Conservation (phyloP, 2,329 filamentous ascomycete species). For the Rhinocladiella mackenziei region DNA sequence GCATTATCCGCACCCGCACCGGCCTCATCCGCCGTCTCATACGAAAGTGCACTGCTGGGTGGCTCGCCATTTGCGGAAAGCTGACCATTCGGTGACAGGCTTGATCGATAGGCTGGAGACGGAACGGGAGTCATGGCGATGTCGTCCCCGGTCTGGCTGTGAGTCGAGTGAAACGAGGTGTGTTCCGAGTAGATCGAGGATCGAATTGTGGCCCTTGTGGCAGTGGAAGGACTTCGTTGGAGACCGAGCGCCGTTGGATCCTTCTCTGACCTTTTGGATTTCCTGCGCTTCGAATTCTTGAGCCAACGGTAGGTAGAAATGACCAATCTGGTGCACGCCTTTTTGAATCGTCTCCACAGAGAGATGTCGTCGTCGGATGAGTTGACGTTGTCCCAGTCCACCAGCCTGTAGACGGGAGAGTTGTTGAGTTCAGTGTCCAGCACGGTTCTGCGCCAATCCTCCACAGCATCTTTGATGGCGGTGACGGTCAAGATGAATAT, state of each 20-base stretch:
- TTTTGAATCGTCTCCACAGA: conserved; percentile 83
- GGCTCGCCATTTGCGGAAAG: conserved; percentile 20
- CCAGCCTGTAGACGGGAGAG: conserved; percentile 82
- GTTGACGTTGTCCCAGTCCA: conserved; percentile 91
- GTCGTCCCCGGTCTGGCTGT: conserved; percentile 52
- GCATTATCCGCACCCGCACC: conserved; percentile 16
- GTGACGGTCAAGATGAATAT: conserved; percentile 90
- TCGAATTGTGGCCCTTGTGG: conserved; percentile 56
- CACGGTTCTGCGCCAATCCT: conserved; percentile 87
- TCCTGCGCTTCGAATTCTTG: conserved; percentile 40
- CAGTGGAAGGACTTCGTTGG: conserved; percentile 61
- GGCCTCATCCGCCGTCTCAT: conserved; percentile 28
- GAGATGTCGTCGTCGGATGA: conserved; percentile 82
- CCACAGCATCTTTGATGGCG: conserved; percentile 87
- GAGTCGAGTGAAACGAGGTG: conserved; percentile 51
- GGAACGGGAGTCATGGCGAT: conserved; percentile 96
- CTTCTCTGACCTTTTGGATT: conserved; percentile 48
- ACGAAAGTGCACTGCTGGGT: conserved; percentile 31
- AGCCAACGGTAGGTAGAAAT: conserved; percentile 52
- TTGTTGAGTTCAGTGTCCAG: conserved; percentile 95
- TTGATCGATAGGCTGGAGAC: conserved; percentile 50
- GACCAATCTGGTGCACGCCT: conserved; percentile 66
- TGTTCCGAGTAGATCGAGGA: conserved; percentile 54
- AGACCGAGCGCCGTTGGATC: conserved; percentile 45
- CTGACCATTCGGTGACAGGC: conserved; percentile 15